phyloP scores from a whole-genome alignment of 305 asterid species.

The Fraxinus floribunda region DNA sequence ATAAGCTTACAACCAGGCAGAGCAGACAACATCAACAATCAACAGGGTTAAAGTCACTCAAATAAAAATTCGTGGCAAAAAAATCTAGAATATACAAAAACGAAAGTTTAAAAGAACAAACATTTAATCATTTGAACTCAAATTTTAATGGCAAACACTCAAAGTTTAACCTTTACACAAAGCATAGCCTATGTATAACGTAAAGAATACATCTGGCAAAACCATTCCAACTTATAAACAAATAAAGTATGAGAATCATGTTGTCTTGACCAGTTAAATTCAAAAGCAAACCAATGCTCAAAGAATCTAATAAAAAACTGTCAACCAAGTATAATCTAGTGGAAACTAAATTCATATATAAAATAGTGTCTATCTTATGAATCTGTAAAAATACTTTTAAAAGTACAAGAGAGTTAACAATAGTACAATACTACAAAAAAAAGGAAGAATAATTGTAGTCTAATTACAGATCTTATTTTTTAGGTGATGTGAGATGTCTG shows the following conservation, averaged over 20 bases:
- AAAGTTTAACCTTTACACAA: neutral
- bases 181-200: neutral
- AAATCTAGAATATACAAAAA: neutral
- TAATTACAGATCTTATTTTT: neutral
- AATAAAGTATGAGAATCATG: neutral
- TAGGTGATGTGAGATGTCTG: neutral
- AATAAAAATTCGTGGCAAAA: neutral
- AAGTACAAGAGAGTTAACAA: neutral
- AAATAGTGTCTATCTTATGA: neutral
- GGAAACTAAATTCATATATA: neutral
- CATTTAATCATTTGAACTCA: neutral
- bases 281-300: neutral
- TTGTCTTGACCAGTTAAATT: neutral
- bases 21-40: neutral
- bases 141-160: neutral
- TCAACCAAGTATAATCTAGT: neutral
- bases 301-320: neutral
- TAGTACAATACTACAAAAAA: neutral
- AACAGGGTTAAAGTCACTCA: neutral
- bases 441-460: neutral
- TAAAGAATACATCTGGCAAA: neutral
- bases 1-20: neutral
- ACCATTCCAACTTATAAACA: neutral
- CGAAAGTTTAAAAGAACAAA: neutral
- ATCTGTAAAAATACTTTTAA: neutral